Base-by-base conservation (phyloP, 2,329 filamentous ascomycete genomes). In the Hortaea werneckii region DNA sequence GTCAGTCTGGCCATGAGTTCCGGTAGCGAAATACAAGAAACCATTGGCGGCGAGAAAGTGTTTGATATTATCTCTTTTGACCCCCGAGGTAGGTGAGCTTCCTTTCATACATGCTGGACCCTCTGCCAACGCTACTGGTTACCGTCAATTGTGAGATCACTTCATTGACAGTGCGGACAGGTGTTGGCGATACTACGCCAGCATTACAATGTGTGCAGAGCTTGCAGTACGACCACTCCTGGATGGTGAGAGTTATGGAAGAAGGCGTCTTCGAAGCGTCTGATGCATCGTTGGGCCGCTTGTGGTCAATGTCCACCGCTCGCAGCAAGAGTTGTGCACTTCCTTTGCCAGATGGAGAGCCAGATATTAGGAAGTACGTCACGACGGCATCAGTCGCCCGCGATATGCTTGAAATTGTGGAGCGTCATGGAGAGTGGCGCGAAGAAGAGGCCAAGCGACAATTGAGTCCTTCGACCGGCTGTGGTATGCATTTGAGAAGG, bases 341-440 rank as follows among this genome's bases (percentile, higher is more conserved):
- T 7, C 46, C 55, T 6, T 55, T 54, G 1, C 51, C 53, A 5
- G 52, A 54, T 5, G 57, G 56, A 35, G 52, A 59, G 32, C 28
- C 47, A 12, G 65, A 70, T 35, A 67, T 70, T 50, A 66, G 65
- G 48, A 58, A 64, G 41, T 71, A 69, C 53, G 59, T 71, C 40
- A 67, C 66, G 11, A 75, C 73, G 0, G 68, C 70, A 1, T 67
- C 65, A 26, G 69, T 71, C 2, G 72, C 69, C 1, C 59, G 67
- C 35, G 72, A 76, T 49, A 74, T 76, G 69, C 56, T 76, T 6
- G 65, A 68, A 37, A 65, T 76, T 32, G 60, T 69, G 8, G 72
- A 76, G 49, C 43, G 43, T 27, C 67, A 70, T 45, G 67, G 57
- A 29, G 49, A 49, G 28, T 61, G 57, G 57, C 52, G 58, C 11